Evolutionary conservation across 176 grass and related monocot species (phyloP), one percentile per base, ranked within the genome.

Genomic region (Panicum miliaceum): DNA sequence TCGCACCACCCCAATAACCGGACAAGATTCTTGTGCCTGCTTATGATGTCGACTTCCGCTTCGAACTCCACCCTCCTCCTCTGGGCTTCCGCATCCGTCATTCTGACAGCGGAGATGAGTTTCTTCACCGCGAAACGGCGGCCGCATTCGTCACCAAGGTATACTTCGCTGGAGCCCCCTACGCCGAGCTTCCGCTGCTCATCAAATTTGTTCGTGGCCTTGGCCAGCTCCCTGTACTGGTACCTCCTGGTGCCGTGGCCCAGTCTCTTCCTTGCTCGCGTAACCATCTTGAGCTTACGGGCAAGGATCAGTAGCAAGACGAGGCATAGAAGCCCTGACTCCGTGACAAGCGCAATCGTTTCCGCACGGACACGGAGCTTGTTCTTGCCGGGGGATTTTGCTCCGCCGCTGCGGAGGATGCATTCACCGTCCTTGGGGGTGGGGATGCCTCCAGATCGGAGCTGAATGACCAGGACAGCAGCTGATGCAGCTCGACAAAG

Each of bases 21-120:
- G 25, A 90, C 84, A 3, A 87, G 73, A 36, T 88, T 81, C 11
- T 76, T 75, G 50, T 90, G 89, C 10, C 78, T 74, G 84, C 79
- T 84, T 23, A 84, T 90, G 59, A 86, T 79, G 16, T 72, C 71
- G 13, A 90, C 83, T n/a, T 90, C 88, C 0, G 51, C 0, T 12
- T 77, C 54, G 1, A 77, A 57, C 54, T 23, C 75, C 25, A 1
- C 61, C 36, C 54, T 61, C 13, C 12, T 73, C 27, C 1, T n/a
- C 3, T 5, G 3, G 0, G 48, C 9, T 3, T 50, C 50, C 36
- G 10, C 48, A 18, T 64, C 27, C n/a, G n/a, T n/a, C n/a, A n/a
- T n/a, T n/a, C n/a, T n/a, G n/a, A n/a, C n/a, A n/a, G n/a, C n/a
- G n/a, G n/a, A n/a, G n/a, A n/a, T n/a, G n/a, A 54, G 32, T 48